phyloP scores from a whole-genome alignment of 2,329 filamentous ascomycete genomes.

The Penicillium sp. region DNA sequence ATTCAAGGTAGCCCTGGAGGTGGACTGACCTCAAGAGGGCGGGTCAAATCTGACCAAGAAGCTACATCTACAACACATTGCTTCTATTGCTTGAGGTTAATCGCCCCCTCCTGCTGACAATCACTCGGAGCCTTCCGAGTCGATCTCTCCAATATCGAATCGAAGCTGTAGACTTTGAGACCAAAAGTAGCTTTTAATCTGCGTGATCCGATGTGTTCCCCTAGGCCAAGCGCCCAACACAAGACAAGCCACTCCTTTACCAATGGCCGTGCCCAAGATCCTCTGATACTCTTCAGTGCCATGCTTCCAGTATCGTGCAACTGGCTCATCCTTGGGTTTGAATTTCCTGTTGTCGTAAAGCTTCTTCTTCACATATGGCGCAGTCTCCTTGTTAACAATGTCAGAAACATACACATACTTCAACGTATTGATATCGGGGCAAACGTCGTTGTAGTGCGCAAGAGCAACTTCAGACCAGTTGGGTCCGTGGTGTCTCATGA shows the following conservation, averaged over 20 bases:
- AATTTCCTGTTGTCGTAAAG: background rate
- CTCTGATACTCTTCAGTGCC: background rate
- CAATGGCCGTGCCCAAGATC: background rate
- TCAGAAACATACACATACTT: background rate
- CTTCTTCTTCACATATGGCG: background rate
- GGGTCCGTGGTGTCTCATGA: background rate
- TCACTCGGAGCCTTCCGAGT: too few relatives aligned
- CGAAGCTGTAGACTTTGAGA: background rate
- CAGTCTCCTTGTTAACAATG: background rate
- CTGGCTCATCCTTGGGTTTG: background rate
- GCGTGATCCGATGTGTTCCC: background rate
- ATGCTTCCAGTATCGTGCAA: background rate
- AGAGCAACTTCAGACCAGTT: background rate
- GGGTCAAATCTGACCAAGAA: too few relatives aligned
- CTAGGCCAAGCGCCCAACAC: background rate
- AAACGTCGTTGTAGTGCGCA: background rate
- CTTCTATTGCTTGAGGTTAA: too few relatives aligned
- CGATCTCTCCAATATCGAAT: slow-evolving; percentile 2
- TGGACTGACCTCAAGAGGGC: too few relatives aligned
- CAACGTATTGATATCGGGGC: background rate
- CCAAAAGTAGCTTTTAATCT: background rate
- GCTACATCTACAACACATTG: too few relatives aligned
- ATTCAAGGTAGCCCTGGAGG: too few relatives aligned
- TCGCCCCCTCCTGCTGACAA: background rate
- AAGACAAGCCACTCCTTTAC: background rate